A percentile compares a stretch with the other conserved stretches of the same genome.
Evolutionary conservation across 2,329 filamentous ascomycete species (phyloP).

Genomic region (Epichloe gansuensis): DNA sequence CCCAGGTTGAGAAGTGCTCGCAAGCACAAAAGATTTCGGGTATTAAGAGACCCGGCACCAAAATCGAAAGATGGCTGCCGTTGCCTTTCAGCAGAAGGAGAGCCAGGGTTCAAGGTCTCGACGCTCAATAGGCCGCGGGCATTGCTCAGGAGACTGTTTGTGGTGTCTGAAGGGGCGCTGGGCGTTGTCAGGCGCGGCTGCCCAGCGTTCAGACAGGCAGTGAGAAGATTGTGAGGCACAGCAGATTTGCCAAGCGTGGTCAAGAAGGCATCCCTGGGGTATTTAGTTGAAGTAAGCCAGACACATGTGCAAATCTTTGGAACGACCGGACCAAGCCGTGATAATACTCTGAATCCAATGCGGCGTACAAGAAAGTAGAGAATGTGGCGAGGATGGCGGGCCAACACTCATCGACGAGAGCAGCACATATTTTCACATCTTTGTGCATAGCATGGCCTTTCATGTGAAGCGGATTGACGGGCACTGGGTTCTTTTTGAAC

Average conservation of each 20-base stretch:
- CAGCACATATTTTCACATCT: constrained; percentile 66
- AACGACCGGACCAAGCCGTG: constrained; percentile 84
- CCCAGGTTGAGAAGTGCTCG: constrained; percentile 88
- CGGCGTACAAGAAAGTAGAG: constrained; percentile 87
- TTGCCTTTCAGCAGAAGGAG: constrained; percentile 44
- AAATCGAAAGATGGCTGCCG: constrained; percentile 48
- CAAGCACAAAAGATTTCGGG: constrained; percentile 80
- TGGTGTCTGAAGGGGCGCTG: constrained; percentile 34
- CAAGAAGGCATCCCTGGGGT: constrained; percentile 91
- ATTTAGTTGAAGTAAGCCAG: constrained; percentile 69
- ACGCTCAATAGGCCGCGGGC: constrained; percentile 62
- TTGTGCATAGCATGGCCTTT: constrained; percentile 58
- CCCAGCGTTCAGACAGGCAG: constrained; percentile 43
- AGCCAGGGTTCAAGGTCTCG: constrained; percentile 52
- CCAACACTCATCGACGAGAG: constrained; percentile 86
- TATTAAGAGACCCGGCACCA: constrained; percentile 52
- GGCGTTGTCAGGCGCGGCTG: constrained; percentile 30
- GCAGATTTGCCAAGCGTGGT: constrained; percentile 90
- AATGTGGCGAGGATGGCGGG: constrained; percentile 88
- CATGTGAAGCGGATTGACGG: constrained; percentile 70
- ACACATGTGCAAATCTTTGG: constrained; percentile 90
- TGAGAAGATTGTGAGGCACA: constrained; percentile 68
- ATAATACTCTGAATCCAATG: constrained; percentile 88
- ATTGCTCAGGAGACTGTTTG: constrained; percentile 53
- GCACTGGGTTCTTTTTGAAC: constrained; percentile 63